Percentiles rank a stretch among this genome's conserved stretches.
phyloP scores from a whole-genome alignment of 352 stramenopile species.

The Phytophthora brassicae region DNA sequence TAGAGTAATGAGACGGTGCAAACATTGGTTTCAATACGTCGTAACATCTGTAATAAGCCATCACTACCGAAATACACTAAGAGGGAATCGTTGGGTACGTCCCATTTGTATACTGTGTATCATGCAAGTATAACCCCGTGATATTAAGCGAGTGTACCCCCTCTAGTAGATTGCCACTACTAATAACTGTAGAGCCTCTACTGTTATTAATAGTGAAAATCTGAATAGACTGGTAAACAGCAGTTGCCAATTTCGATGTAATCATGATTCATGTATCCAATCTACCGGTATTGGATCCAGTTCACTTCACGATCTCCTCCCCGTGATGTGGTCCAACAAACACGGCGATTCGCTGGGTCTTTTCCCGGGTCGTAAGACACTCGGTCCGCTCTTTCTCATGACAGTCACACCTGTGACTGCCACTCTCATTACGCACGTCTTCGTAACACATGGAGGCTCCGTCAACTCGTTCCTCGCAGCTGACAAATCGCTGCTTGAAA shows the following conservation, averaged over 20 bases:
- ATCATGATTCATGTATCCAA: slow-evolving; percentile 17
- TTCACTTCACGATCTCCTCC: slow-evolving; percentile 25
- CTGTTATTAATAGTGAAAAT: too few relatives aligned
- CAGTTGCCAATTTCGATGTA: slow-evolving; percentile 20
- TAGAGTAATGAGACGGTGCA: slow-evolving; percentile 2
- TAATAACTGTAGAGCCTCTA: too few relatives aligned
- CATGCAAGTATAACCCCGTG: too few relatives aligned
- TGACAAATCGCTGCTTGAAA: slow-evolving; percentile 56
- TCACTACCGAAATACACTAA: too few relatives aligned
- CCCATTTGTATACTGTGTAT: too few relatives aligned
- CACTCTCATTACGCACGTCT: slow-evolving; percentile 85
- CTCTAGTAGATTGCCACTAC: too few relatives aligned
- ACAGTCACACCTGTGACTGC: slow-evolving; percentile 74
- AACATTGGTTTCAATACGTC: slow-evolving; percentile 17
- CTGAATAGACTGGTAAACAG: slow-evolving; percentile 16
- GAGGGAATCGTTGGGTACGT: too few relatives aligned
- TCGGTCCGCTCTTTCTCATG: slow-evolving; percentile 91
- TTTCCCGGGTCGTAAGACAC: slow-evolving; percentile 73
- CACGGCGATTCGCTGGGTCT: slow-evolving; percentile 66
- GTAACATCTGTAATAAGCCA: too few relatives aligned
- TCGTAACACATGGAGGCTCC: slow-evolving; percentile 55
- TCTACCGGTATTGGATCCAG: too few relatives aligned
- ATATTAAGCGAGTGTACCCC: too few relatives aligned
- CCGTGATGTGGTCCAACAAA: slow-evolving; percentile 72
- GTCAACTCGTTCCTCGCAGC: slow-evolving; percentile 39